Evolutionary conservation across 1,284 basidiomycete species (phyloP).

Genomic region (Albatrellus sp.): DNA sequence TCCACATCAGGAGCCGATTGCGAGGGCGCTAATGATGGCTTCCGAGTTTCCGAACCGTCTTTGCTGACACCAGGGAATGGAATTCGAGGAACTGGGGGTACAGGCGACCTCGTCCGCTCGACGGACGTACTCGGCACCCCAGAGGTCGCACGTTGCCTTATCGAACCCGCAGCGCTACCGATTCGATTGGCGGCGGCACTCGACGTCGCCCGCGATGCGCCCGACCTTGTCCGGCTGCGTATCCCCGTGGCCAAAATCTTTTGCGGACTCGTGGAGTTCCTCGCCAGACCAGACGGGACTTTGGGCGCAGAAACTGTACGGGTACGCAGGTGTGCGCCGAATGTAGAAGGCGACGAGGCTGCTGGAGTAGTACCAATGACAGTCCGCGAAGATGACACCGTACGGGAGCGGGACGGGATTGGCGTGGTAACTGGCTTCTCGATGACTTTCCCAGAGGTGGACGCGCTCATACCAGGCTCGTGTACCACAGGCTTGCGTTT

Average conservation of each 20-base stretch:
- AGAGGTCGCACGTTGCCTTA: conserved; percentile 11
- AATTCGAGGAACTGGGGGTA: conserved; percentile 12
- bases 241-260: not conserved
- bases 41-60: not conserved
- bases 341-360: not conserved
- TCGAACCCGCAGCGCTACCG: conserved; percentile 14
- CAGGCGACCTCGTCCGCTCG: conserved; percentile 12
- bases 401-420: conserved; percentile 9
- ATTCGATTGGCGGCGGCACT: conserved; percentile 10
- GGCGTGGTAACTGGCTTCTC: not conserved
- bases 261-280: conserved; percentile 4
- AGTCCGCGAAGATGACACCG: conserved; percentile 9
- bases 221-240: conserved; percentile 11
- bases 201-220: conserved; percentile 5
- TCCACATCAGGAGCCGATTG: not conserved
- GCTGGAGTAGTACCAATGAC: conserved; percentile 4
- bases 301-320: conserved; percentile 10
- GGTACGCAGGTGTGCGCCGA: not conserved
- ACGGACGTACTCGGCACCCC: conserved; percentile 8
- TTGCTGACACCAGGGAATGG: not conserved
- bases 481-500: conserved; percentile 4
- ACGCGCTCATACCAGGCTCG: conserved; percentile 8
- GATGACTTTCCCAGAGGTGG: conserved; percentile 6
- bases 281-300: conserved; percentile 2
- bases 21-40: conserved; percentile 10